Conservation (phyloP, 441 rosid genomes). For the Raphanus hybrid region DNA sequence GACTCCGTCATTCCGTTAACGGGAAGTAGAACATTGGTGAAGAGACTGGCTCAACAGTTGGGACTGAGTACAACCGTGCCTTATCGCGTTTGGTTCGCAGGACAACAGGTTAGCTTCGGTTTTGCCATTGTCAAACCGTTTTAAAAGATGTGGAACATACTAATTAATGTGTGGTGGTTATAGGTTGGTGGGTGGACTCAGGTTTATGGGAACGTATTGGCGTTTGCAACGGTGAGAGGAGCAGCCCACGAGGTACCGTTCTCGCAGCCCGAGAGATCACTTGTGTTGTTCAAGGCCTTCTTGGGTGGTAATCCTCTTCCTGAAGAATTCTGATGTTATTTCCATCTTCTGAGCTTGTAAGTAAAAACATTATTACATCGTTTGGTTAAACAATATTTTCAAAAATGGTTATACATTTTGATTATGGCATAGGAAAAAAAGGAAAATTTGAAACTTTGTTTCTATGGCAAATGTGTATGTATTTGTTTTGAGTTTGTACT, state of each 20-base stretch:
- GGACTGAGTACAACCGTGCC: constrained; percentile 9
- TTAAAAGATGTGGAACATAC: background rate
- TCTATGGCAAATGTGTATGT: background rate
- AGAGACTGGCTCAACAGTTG: background rate
- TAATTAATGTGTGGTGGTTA: background rate
- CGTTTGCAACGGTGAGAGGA: constrained; percentile 20
- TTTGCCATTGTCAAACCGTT: background rate
- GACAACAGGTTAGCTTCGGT: constrained; percentile 1
- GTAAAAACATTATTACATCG: background rate
- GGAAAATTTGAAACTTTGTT: background rate
- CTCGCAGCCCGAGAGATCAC: constrained; percentile 17
- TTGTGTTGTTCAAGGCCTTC: constrained; percentile 20
- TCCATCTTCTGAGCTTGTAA: background rate
- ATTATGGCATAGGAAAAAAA: background rate
- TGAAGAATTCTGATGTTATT: constrained; percentile 13
- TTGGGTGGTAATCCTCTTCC: constrained; percentile 17
- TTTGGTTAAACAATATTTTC: background rate
- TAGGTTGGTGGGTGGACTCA: constrained; percentile 28
- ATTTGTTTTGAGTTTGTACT: too few relatives aligned
- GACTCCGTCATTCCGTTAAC: constrained; percentile 17
- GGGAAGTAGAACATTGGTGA: constrained; percentile 21
- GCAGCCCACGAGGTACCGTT: constrained; percentile 21
- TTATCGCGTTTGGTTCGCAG: constrained; percentile 21
- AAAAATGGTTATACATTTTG: background rate
- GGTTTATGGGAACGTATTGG: constrained; percentile 18